These are phyloP conservation scores for Leishmania tarentolae DNA, from an alignment of 208 protist genomes.

Conservation along the genomic window DNA sequence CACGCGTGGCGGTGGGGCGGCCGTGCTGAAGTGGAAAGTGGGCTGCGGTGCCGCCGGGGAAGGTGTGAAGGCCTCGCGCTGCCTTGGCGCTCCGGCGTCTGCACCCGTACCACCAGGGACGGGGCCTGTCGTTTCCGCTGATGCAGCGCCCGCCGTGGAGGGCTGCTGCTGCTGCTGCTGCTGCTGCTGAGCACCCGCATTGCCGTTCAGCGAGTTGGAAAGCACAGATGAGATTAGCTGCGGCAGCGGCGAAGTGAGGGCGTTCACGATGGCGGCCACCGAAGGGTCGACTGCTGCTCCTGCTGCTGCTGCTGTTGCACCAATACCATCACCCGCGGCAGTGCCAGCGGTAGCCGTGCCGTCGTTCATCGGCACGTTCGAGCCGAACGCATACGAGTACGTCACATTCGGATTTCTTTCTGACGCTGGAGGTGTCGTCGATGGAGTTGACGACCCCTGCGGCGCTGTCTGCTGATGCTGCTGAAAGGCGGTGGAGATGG, in stretches of 20 bases:
- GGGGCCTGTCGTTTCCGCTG: neutral
- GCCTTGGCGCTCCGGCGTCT: neutral
- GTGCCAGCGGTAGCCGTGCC: neutral
- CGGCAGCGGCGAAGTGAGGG: slow-evolving; percentile 1
- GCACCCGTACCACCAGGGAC: neutral
- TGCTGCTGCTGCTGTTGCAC: neutral
- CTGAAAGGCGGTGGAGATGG: slow-evolving; percentile 24
- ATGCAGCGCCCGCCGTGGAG: slow-evolving; percentile 7
- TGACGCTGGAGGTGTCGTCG: neutral
- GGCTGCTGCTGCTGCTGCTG: slow-evolving; percentile 3
- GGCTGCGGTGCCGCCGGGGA: neutral
- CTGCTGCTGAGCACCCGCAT: neutral
- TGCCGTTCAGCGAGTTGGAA: neutral
- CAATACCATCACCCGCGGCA: neutral
- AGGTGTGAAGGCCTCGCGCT: neutral
- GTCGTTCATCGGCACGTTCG: neutral
- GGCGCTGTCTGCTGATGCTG: slow-evolving; percentile 18
- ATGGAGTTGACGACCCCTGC: slow-evolving; percentile 7
- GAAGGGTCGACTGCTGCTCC: neutral
- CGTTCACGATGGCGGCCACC: slow-evolving; percentile 16
- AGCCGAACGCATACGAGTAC: slow-evolving; percentile 7
- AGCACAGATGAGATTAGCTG: slow-evolving; percentile 8
- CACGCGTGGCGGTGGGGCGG: neutral
- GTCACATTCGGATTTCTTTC: neutral
- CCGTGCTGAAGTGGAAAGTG: neutral